Evolutionary conservation across 306 rosid species (phyloP).

Genomic region (Lupinus albus): DNA sequence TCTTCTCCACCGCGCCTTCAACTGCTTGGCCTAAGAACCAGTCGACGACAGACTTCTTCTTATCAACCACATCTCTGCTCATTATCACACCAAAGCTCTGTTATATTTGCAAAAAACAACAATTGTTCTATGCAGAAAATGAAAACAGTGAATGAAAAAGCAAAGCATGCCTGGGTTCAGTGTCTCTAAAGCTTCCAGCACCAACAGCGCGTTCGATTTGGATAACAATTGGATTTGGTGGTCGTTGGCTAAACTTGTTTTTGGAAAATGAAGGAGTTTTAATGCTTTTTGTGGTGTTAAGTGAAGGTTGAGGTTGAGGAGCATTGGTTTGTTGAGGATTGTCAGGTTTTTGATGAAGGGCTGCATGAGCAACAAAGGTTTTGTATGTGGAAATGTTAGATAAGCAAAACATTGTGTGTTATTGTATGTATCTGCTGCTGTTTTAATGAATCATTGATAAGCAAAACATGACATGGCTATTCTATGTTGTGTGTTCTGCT

Average conservation of each 20-base stretch:
- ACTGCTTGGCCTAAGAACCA: slow-evolving; percentile 49
- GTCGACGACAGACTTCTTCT: slow-evolving; percentile 53
- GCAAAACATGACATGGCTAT: slow-evolving; percentile 39
- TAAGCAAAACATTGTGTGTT: slow-evolving; percentile 46
- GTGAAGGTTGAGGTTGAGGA: slow-evolving; percentile 38
- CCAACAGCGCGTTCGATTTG: slow-evolving; percentile 78
- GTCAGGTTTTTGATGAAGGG: slow-evolving; percentile 42
- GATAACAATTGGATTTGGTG: slow-evolving; percentile 55
- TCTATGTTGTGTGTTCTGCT: not conserved
- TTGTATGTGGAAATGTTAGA: slow-evolving; percentile 42
- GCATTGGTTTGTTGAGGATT: slow-evolving; percentile 45
- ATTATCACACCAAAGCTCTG: not conserved
- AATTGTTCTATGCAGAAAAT: not conserved
- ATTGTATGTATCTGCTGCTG: too few species aligned
- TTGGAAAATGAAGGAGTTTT: slow-evolving; percentile 17
- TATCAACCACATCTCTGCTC: slow-evolving; percentile 54
- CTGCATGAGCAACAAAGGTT: slow-evolving; percentile 42
- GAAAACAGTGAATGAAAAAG: not conserved
- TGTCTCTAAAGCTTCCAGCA: slow-evolving; percentile 83
- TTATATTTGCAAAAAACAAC: too few species aligned
- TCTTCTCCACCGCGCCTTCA: slow-evolving; percentile 71
- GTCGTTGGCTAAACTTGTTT: slow-evolving; percentile 35
- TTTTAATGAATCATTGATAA: too few species aligned
- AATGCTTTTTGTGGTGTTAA: slow-evolving; percentile 5
- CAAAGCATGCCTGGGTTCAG: slow-evolving; percentile 52